Percentiles rank a stretch among this genome's conserved stretches.
Conservation (phyloP, 768 basidiomycete species). For the Boletus sp. region DNA sequence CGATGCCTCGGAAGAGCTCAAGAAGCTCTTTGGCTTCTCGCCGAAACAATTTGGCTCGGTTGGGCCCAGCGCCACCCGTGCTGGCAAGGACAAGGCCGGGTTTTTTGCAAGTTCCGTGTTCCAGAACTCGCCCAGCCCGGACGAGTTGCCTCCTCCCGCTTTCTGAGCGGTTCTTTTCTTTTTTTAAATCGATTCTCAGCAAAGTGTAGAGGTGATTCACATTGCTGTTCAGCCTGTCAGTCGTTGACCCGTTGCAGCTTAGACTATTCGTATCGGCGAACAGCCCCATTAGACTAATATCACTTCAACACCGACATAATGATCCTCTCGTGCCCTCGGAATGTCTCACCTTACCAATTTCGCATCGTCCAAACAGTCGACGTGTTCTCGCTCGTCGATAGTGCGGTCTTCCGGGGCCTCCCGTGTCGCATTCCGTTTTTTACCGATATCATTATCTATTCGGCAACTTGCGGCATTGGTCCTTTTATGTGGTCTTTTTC, state of each 20-base stretch:
- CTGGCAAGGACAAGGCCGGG: slow-evolving; percentile 36
- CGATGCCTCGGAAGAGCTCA: slow-evolving; percentile 37
- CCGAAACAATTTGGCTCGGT: slow-evolving; percentile 30
- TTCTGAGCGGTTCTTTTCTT: slow-evolving; percentile 45
- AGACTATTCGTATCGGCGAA: slow-evolving; percentile 38
- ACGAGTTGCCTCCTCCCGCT: slow-evolving; percentile 69
- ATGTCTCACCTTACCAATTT: slow-evolving; percentile 22
- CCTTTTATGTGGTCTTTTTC: slow-evolving; percentile 27
- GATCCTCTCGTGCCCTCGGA: slow-evolving; percentile 25
- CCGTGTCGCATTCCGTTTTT: slow-evolving; percentile 27
- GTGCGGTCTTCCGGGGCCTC: slow-evolving; percentile 20
- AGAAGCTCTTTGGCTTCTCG: slow-evolving; percentile 33
- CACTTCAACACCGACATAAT: slow-evolving; percentile 27
- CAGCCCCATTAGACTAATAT: slow-evolving; percentile 38
- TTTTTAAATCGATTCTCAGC: slow-evolving; percentile 15
- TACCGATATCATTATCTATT: slow-evolving; percentile 41
- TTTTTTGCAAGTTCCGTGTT: slow-evolving; percentile 80
- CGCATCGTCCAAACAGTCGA: slow-evolving; percentile 3
- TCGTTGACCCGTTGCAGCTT: slow-evolving; percentile 23
- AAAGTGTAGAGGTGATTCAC: slow-evolving; percentile 40
- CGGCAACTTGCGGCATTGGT: slow-evolving; percentile 37
- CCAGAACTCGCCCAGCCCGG: slow-evolving; percentile 85
- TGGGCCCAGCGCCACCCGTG: slow-evolving; percentile 24
- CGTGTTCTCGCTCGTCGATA: slow-evolving; percentile 5
- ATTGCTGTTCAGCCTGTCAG: not conserved